Base-by-base conservation (phyloP, 1,284 basidiomycete species). In the Vanrija humicola region DNA sequence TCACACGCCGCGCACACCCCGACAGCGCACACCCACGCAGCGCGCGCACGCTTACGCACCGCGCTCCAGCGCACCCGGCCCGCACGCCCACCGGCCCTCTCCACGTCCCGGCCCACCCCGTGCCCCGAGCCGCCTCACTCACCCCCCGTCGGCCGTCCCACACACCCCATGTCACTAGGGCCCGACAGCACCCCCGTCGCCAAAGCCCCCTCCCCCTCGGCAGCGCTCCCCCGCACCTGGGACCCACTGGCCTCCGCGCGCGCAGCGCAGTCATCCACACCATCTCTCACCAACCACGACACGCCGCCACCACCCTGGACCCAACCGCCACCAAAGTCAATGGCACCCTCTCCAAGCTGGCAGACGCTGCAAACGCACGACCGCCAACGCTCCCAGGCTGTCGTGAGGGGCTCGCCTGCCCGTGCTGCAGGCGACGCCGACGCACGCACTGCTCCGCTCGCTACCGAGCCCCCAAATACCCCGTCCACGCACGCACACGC, bases 221-320 rank as follows among this genome's bases (percentile, higher is more conserved):
- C 43, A 29, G 19, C 28, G 23, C 6, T 29, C 51, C 14, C 43
- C 38, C 29, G 44, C 43, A 15, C 52, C 45, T 29, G 46, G 38
- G n/a, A 34, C 34, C 12, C 34, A 10, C 34, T 34, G 34, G 34
- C 34, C 34, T 5, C 34, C 9, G 5, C 34, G 12, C 34, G 34
- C 34, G 34, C 34, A 8, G 34, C 34, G 14, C 28, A 9, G 34
- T 18, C 45, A 18, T 6, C 18, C 45, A 18, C 45, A 18, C 45
- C 45, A 45, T 25, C 21, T 1, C 34, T 34, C 34, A 15, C 14
- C 34, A 15, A 5, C 34, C 1, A 5, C 34, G 12, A 14, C 34
- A 34, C 21, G 29, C 50, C 34, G 44, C 50, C 50, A 38, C 43
- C 50, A 15, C 43, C 50, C 50, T 46, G 29, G 44, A 46, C 16